Base-by-base conservation (phyloP, 228 moss, liverwort and hornwort species). In the Sphagnum fallax region DNA sequence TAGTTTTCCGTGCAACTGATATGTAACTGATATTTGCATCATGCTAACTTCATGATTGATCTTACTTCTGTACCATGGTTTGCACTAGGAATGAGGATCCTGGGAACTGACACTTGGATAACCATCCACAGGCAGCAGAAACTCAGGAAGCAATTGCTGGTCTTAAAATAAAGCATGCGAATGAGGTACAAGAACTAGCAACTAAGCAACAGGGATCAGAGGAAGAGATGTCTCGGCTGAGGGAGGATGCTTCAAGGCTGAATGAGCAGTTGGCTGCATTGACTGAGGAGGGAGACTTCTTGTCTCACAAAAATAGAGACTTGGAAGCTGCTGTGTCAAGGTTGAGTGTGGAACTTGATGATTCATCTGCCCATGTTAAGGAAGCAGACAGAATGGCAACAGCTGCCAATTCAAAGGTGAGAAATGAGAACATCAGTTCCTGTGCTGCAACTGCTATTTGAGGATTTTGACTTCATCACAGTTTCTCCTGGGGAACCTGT, bases 181-280 rank as follows among this genome's bases (percentile, higher is more conserved):
- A 69, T 61, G 32, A 5, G 55, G 49, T 70, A 32, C 63, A 69
- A 76, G 75, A 73, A 51, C 14, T n/a, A 7, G 70, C 75, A 70
- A 72, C 70, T 16, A 64, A 78, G 60, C 59, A 70, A 12, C 84
- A 75, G 63, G 67, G 72, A 32, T 16, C 71, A 66, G 50, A 69
- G 81, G 73, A 78, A 48, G 78, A 81, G 52, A 75, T 78, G 49
- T 53, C 65, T 69, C 65, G 60, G 4, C 60, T 84, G 71, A 78
- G 71, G 78, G 78, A 78, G 12, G 77, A 53, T 55, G 65, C 77
- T 51, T 70, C 65, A 49, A 80, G 62, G 61, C 64, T 84, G 5
- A 51, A 69, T 13, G 73, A 75, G 6, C 71, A 80, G 64, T 47
- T 47, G 2, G 32, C 32, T 32, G 32, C 32, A 32, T 32, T 32